Percentiles rank a stretch among this genome's conserved stretches.
Conservation (phyloP, 768 basidiomycete genomes). For the Boletus sensibilis region DNA sequence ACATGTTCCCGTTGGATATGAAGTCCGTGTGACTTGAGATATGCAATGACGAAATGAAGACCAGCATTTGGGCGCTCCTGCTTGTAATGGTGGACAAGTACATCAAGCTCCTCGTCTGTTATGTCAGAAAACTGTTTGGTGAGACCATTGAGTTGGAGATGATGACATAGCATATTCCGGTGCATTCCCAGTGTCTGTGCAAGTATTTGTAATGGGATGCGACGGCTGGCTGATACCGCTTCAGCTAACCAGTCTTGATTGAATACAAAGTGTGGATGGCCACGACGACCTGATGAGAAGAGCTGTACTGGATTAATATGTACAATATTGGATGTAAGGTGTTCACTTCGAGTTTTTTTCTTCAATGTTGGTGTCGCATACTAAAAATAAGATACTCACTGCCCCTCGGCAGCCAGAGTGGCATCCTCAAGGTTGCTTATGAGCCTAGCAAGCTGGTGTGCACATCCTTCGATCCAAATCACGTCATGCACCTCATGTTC, state of each 20-base stretch:
- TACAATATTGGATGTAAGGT: too few relatives aligned
- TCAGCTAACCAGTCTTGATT: not conserved
- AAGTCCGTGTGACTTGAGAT: too few relatives aligned
- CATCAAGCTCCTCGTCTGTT: constrained; percentile 20
- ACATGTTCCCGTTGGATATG: too few relatives aligned
- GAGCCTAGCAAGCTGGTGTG: not conserved
- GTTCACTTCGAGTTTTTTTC: too few relatives aligned
- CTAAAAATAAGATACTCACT: not conserved
- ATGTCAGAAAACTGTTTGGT: constrained; percentile 12
- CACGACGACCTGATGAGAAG: not conserved
- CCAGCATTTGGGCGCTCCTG: too few relatives aligned
- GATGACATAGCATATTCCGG: constrained; percentile 14
- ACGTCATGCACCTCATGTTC: not conserved
- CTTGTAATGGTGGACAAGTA: not conserved
- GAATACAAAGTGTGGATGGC: not conserved
- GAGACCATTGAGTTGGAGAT: constrained; percentile 10
- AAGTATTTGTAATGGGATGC: constrained; percentile 2
- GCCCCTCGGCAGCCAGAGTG: not conserved
- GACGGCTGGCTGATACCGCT: not conserved
- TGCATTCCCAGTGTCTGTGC: constrained; percentile 10
- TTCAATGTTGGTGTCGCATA: too few relatives aligned
- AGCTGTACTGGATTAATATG: too few relatives aligned
- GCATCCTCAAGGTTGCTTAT: not conserved
- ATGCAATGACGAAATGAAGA: too few relatives aligned
- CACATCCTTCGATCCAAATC: not conserved